phyloP scores from a whole-genome alignment of 2,329 filamentous ascomycete species.

The Macrophomina phaseolina region DNA sequence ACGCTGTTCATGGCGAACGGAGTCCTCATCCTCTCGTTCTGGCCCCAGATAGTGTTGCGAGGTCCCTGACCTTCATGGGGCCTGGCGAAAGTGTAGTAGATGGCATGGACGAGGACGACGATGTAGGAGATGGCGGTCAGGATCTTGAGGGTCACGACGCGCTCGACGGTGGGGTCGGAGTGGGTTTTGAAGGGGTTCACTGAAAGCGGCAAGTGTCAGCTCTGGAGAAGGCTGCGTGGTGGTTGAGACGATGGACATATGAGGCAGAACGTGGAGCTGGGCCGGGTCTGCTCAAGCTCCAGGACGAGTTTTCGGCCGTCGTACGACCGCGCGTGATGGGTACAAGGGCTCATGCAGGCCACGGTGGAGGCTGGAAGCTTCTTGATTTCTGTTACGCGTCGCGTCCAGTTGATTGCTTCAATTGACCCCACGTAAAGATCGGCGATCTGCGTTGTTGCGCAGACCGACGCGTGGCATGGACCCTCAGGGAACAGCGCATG shows the following conservation, averaged over 20 bases:
- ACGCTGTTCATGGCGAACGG: slow-evolving; percentile 76
- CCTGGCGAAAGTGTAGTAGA: slow-evolving; percentile 74
- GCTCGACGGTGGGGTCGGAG: slow-evolving; percentile 66
- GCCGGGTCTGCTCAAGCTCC: background rate
- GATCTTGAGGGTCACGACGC: slow-evolving; percentile 76
- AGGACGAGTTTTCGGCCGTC: background rate
- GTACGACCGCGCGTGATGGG: background rate
- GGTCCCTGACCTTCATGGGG: slow-evolving; percentile 65
- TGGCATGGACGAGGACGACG: slow-evolving; percentile 70
- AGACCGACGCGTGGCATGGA: background rate
- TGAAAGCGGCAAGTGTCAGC: slow-evolving; percentile 38
- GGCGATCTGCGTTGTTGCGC: background rate
- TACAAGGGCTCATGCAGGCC: background rate
- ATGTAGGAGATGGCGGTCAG: slow-evolving; percentile 77
- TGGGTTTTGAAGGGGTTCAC: slow-evolving; percentile 79
- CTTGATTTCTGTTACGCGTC: background rate
- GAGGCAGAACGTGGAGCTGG: background rate
- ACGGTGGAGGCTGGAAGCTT: background rate
- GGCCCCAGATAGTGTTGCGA: slow-evolving; percentile 72
- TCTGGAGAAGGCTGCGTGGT: background rate
- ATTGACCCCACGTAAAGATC: background rate
- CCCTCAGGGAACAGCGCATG: background rate
- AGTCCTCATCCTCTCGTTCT: slow-evolving; percentile 70
- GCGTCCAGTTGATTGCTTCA: background rate
- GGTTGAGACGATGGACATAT: background rate